Conservation (phyloP, 495 filamentous ascomycete genomes). For the Penicillium maclennaniae region DNA sequence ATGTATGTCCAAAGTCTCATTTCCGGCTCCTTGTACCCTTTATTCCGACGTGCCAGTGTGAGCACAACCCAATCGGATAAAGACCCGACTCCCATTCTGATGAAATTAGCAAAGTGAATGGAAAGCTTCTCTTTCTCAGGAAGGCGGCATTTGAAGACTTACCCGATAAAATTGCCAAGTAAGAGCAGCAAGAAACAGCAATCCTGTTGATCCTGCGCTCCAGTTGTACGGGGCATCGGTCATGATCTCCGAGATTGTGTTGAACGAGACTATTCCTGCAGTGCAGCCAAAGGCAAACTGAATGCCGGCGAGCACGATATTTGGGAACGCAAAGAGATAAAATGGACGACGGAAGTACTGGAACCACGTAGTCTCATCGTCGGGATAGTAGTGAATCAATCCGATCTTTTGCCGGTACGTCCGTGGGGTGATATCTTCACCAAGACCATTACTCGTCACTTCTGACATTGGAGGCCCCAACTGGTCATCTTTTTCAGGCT, state of each 20-base stretch:
- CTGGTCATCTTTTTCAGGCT: slow-evolving; percentile 6
- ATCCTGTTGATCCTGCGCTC: slow-evolving; percentile 24
- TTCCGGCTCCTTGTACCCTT: slow-evolving; percentile 35
- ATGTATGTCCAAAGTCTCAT: slow-evolving; percentile 30
- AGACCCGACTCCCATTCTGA: slow-evolving; percentile 28
- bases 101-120: not conserved
- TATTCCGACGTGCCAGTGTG: slow-evolving; percentile 27
- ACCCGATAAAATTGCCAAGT: slow-evolving; percentile 32
- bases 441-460: slow-evolving; percentile 4
- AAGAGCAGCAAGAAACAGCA: slow-evolving; percentile 27
- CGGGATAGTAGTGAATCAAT: slow-evolving; percentile 22
- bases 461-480: slow-evolving; percentile 9
- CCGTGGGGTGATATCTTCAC: slow-evolving; percentile 20
- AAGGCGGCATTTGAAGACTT: too few relatives aligned
- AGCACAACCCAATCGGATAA: slow-evolving; percentile 28
- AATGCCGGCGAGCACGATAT: slow-evolving; percentile 30
- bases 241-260: slow-evolving; percentile 36
- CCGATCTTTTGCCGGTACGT: slow-evolving; percentile 22
- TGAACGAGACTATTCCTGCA: slow-evolving; percentile 33
- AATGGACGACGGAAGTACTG: slow-evolving; percentile 37
- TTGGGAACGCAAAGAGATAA: slow-evolving; percentile 33
- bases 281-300: slow-evolving; percentile 33
- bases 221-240: slow-evolving; percentile 31
- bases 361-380: slow-evolving; percentile 30
- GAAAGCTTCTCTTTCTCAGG: too few relatives aligned